A percentile compares a stretch with the other conserved stretches of the same genome.
Evolutionary conservation across 2,329 filamentous ascomycete species (phyloP).

Genomic region (Pseudocercospora crystallina): DNA sequence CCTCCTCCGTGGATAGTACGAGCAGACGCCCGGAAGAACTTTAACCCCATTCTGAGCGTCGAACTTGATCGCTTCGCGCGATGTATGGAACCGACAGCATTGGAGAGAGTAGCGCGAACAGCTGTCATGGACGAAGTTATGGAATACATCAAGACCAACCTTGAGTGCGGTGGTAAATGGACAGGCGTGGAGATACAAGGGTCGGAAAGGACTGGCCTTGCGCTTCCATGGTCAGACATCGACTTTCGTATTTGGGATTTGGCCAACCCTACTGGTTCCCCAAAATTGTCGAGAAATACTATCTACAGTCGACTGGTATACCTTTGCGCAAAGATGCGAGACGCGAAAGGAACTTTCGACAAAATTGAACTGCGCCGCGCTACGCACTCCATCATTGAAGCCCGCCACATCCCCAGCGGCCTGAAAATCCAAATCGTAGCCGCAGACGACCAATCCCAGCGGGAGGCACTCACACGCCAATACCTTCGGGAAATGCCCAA

Average conservation of each 20-base stretch:
- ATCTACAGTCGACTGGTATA: background rate
- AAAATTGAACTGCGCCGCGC: constrained; percentile 24
- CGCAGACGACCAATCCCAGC: constrained; percentile 41
- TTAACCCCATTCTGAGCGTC: constrained; percentile 25
- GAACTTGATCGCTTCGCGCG: constrained; percentile 49
- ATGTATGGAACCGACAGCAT: constrained; percentile 45
- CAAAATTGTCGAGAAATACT: background rate
- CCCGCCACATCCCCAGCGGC: constrained; percentile 49
- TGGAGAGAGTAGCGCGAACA: constrained; percentile 43
- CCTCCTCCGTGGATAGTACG: background rate
- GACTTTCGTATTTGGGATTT: constrained; percentile 47
- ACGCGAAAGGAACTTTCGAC: background rate
- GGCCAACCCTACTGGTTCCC: constrained; percentile 13
- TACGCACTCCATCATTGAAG: constrained; percentile 43
- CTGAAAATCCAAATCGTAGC: constrained; percentile 55
- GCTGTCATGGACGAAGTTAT: constrained; percentile 36
- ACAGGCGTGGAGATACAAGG: constrained; percentile 47
- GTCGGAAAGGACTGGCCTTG: constrained; percentile 54
- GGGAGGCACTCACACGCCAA: constrained; percentile 45
- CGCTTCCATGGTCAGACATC: constrained; percentile 55
- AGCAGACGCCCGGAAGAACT: too few species aligned
- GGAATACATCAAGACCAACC: constrained; percentile 27
- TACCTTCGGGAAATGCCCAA: constrained; percentile 53
- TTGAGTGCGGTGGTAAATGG: constrained; percentile 30
- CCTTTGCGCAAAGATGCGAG: too few species aligned